These are phyloP conservation scores for Phlebiopsis gigantea DNA, from an alignment of 768 basidiomycete genomes.

Conservation along the genomic window DNA sequence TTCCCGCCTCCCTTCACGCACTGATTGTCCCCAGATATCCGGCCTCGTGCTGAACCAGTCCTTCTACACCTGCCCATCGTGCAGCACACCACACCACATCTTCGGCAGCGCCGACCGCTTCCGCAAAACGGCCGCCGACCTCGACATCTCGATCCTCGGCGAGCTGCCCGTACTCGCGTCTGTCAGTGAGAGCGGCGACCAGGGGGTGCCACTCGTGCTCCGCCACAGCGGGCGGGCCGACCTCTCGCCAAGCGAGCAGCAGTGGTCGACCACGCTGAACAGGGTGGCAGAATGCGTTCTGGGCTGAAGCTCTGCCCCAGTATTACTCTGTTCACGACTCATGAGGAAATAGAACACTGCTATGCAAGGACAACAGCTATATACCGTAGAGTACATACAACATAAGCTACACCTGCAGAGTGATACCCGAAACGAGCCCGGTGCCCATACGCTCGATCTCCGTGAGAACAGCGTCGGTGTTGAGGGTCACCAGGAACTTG, in stretches of 20 bases:
- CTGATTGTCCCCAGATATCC: constrained; percentile 50
- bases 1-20: neutral
- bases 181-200: constrained; percentile 70
- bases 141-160: constrained; percentile 64
- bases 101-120: constrained; percentile 72
- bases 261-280: constrained; percentile 26
- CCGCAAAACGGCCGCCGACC: constrained; percentile 46
- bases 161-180: constrained; percentile 76
- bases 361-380: neutral
- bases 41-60: constrained; percentile 89
- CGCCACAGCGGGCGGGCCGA: neutral
- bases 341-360: too few relatives aligned
- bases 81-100: constrained; percentile 54
- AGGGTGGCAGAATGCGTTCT: constrained; percentile 11
- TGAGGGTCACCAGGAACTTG: constrained; percentile 59
- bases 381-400: neutral
- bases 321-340: too few relatives aligned
- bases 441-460: constrained; percentile 77
- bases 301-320: too few relatives aligned
- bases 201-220: constrained; percentile 51
- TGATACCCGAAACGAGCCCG: constrained; percentile 49
- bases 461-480: constrained; percentile 57
- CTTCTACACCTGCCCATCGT: constrained; percentile 74
- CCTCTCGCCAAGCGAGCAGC: constrained; percentile 16
- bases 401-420: constrained; percentile 3